Percentiles rank a stretch among this genome's conserved stretches.
These are phyloP conservation scores for Tolypocladium pustulatum DNA, from an alignment of 2,329 filamentous ascomycete genomes.

Conservation along the genomic window DNA sequence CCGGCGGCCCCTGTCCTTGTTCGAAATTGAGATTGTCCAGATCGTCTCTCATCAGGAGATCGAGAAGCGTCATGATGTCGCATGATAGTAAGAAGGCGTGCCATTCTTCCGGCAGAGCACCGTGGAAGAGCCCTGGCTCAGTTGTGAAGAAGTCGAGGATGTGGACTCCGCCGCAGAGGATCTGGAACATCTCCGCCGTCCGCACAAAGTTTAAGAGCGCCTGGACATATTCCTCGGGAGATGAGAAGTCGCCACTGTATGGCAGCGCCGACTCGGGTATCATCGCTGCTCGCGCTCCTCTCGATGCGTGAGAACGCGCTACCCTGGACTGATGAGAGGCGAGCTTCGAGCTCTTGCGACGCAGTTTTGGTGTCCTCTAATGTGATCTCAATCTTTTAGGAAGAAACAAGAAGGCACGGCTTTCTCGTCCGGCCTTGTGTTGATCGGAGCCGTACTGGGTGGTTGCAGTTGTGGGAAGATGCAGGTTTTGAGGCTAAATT, in stretches of 20 bases:
- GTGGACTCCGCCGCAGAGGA: conserved; percentile 93
- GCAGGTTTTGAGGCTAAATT: not conserved
- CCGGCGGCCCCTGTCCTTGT: conserved; percentile 28
- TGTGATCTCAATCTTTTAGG: not conserved
- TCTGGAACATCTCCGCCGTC: conserved; percentile 66
- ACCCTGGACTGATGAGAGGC: not conserved
- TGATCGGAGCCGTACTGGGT: not conserved
- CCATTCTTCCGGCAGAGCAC: conserved; percentile 72
- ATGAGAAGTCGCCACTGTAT: conserved; percentile 57
- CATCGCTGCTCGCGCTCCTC: conserved; percentile 20
- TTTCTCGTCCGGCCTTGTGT: not conserved
- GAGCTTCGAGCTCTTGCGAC: not conserved
- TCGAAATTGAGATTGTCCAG: conserved; percentile 30
- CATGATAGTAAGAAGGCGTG: conserved; percentile 61
- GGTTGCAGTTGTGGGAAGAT: not conserved
- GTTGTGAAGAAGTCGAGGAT: conserved; percentile 92
- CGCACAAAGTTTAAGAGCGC: conserved; percentile 68
- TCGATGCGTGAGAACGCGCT: not conserved
- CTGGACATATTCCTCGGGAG: conserved; percentile 66
- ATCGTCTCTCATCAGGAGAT: conserved; percentile 72
- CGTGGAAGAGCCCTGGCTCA: conserved; percentile 71
- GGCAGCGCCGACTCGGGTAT: conserved; percentile 51
- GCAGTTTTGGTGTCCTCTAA: not conserved
- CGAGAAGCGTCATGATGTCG: conserved; percentile 65
- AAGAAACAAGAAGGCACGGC: not conserved